Base-by-base conservation (phyloP, 495 filamentous ascomycete genomes). In the Aspergillus indologenus region DNA sequence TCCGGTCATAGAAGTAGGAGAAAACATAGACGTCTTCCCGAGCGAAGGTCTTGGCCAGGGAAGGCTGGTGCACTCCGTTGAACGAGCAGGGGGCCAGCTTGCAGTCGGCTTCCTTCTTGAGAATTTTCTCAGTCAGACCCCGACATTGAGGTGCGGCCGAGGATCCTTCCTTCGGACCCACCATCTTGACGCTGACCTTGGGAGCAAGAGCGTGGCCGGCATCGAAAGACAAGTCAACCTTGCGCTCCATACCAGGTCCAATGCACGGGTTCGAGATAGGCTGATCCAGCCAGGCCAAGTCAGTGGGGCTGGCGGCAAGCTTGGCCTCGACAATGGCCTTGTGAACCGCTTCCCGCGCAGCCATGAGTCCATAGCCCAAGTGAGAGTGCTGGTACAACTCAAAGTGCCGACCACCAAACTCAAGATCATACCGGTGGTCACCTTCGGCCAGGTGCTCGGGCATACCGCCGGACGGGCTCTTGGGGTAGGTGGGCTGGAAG, bases 331-430 rank as follows among this genome's bases (percentile, higher is more conserved):
- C 70, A 47, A 98, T 78, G 9, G 76, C 75, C 56, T 83, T 82
- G 76, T 96, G 90, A 57, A 98, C 87, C 24, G 90, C 80, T 26
- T 95, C 84, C 54, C 94, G 90, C 23, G 94, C 94, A 60, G 88
- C 83, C 92, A 96, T 98, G 53, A 98, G 86, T 67, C 94, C 94
- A 67, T 97, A 97, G 54, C 92, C 93, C 53, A 98, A 87, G 74
- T 98, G 95, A 23, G 92, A 96, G 76, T 98, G 92, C 75, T 98
- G 94, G 78, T 98, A 98, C n/a, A 98, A 85, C 46, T 86, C 82
- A 71, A 98, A 98, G 44, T 92, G 75, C 56, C 90, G 88, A 57
- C 92, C 94, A 61, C 93, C 92, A 61, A 96, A 98, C 44, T 86
- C 81, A 59, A 98, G 85, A 47, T 87, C 82, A 74, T 98, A 98